phyloP scores from a whole-genome alignment of 2,329 filamentous ascomycete species.

The Trichophyton simii region DNA sequence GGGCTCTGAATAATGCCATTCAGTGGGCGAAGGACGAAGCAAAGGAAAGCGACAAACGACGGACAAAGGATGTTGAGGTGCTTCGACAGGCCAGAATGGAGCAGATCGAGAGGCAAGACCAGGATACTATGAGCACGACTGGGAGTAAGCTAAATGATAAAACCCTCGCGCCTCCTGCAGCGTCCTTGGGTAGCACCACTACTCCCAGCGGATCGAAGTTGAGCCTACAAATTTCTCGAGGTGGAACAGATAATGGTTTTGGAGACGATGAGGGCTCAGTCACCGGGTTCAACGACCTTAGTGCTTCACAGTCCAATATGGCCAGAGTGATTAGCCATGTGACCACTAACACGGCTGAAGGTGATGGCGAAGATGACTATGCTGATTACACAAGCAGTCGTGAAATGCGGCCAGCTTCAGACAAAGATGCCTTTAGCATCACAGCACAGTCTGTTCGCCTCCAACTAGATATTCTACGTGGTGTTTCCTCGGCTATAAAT shows the following conservation, averaged over 20 bases:
- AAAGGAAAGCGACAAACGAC: slow-evolving; percentile 71
- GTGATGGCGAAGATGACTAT: slow-evolving; percentile 56
- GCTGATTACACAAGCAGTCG: slow-evolving; percentile 68
- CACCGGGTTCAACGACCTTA: slow-evolving; percentile 46
- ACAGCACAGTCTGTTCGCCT: slow-evolving; percentile 89
- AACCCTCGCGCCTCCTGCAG: slow-evolving; percentile 24
- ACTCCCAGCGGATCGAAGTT: slow-evolving; percentile 34
- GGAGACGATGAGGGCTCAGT: slow-evolving; percentile 43
- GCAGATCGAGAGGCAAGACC: slow-evolving; percentile 45
- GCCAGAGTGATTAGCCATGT: slow-evolving; percentile 38
- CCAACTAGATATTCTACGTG: slow-evolving; percentile 79
- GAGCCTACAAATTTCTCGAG: slow-evolving; percentile 38
- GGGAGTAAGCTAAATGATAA: slow-evolving; percentile 26
- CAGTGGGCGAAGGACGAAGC: slow-evolving; percentile 97
- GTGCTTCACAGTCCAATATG: slow-evolving; percentile 39
- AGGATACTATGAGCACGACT: slow-evolving; percentile 24
- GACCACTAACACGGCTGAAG: slow-evolving; percentile 42
- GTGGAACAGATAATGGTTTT: slow-evolving; percentile 35
- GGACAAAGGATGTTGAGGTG: slow-evolving; percentile 60
- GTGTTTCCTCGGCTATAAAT: slow-evolving; percentile 72
- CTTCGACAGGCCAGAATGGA: slow-evolving; percentile 70
- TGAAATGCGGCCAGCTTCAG: slow-evolving; percentile 51
- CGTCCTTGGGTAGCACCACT: slow-evolving; percentile 23
- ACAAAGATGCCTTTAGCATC: slow-evolving; percentile 91
- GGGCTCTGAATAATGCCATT: slow-evolving; percentile 96